Percentiles rank a stretch among this genome's conserved stretches.
These are phyloP conservation scores for Penicillium riverlandense DNA, from an alignment of 495 filamentous ascomycete species.

Conservation along the genomic window DNA sequence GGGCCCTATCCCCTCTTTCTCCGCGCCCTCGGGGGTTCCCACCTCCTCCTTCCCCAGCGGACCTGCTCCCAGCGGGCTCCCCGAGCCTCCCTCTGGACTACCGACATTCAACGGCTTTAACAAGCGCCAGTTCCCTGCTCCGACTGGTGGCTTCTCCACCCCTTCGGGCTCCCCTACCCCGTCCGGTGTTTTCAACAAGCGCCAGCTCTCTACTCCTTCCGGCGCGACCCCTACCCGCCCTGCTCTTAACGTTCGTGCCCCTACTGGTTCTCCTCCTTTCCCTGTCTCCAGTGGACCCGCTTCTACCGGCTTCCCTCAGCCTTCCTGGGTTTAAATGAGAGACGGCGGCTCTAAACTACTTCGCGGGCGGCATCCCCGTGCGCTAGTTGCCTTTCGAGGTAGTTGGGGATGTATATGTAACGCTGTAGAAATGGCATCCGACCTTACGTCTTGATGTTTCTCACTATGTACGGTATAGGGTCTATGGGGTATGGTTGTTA, in stretches of 20 bases:
- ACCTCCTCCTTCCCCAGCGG: no score
- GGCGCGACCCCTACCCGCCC: background rate
- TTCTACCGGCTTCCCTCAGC: constrained; percentile 1
- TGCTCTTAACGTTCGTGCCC: no score
- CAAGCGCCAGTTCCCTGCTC: constrained; percentile 1
- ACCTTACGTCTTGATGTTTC: no score
- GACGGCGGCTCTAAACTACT: no score
- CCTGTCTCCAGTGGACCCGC: constrained; percentile 1
- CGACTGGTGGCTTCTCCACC: background rate
- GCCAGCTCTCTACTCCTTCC: background rate
- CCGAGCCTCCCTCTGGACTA: background rate
- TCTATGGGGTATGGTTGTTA: background rate
- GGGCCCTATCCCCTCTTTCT: no score
- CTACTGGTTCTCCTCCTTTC: background rate
- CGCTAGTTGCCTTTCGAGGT: background rate
- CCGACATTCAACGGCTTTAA: constrained; percentile 1
- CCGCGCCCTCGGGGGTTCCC: no score
- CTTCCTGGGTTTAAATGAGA: no score
- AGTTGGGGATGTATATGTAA: background rate
- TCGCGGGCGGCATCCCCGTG: background rate
- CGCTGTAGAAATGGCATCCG: background rate
- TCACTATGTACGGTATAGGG: background rate
- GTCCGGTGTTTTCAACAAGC: background rate
- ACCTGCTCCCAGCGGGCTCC: background rate
- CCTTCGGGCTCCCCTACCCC: background rate